Evolutionary conservation across 2,329 filamentous ascomycete species (phyloP).

Genomic region (Colletotrichum tofieldiae): DNA sequence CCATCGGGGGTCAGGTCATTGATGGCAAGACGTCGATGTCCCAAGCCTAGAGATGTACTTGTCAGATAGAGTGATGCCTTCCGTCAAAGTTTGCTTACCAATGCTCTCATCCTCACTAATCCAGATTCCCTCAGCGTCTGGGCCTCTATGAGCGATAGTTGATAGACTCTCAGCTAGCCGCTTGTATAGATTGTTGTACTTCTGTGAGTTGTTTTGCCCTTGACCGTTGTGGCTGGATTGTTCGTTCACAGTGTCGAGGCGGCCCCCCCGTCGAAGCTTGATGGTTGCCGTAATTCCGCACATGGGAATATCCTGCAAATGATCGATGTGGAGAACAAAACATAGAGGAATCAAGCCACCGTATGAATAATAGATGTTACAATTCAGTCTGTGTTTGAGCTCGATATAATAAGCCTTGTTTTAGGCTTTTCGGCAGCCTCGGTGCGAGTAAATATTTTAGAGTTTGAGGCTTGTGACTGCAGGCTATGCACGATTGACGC

Average conservation of each 20-base stretch:
- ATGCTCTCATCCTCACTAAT: constrained; percentile 38
- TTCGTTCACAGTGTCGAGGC: background rate
- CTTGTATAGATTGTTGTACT: background rate
- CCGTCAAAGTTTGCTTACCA: constrained; percentile 3
- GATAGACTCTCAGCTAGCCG: constrained; percentile 27
- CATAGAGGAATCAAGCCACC: too few relatives aligned
- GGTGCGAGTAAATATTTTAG: background rate
- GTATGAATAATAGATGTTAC: too few relatives aligned
- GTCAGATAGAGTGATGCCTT: background rate
- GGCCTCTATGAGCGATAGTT: constrained; percentile 50
- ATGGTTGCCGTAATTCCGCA: constrained; percentile 38
- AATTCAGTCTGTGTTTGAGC: background rate
- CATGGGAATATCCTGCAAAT: constrained; percentile 4
- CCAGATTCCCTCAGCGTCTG: constrained; percentile 51
- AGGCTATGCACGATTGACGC: background rate
- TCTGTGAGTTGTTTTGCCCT: background rate
- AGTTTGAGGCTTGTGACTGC: background rate
- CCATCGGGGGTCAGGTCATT: constrained; percentile 65
- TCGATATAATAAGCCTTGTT: background rate
- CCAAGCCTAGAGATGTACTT: constrained; percentile 51
- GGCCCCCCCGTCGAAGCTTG: background rate
- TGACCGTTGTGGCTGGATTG: background rate
- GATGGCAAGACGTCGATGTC: constrained; percentile 66
- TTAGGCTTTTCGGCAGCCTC: too few relatives aligned
- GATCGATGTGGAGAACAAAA: background rate